These are phyloP conservation scores for Diutina pseudorugosa DNA, from an alignment of 1,139 yeast genomes.

Conservation along the genomic window DNA sequence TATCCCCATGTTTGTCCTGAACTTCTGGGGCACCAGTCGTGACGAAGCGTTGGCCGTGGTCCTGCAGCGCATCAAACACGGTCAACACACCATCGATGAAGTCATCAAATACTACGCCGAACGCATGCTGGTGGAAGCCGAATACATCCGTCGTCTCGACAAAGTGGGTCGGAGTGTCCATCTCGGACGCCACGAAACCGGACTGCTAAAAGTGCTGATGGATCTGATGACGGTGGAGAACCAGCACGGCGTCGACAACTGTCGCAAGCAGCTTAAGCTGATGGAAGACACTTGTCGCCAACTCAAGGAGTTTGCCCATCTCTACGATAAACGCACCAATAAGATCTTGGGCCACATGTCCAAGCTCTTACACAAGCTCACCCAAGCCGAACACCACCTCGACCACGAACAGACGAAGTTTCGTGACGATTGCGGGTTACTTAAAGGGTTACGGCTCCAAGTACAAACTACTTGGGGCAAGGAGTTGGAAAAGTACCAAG, in stretches of 20 bases:
- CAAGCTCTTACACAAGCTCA: constrained; percentile 18
- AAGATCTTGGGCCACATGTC: constrained; percentile 26
- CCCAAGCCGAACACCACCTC: constrained; percentile 20
- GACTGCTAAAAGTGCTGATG: constrained; percentile 44
- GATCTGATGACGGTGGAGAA: constrained; percentile 48
- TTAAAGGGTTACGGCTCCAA: constrained; percentile 49
- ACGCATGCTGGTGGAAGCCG: constrained; percentile 55
- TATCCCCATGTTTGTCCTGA: constrained; percentile 23
- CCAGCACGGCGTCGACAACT: constrained; percentile 20
- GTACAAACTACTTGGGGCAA: constrained; percentile 69
- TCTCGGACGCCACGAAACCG: constrained; percentile 51
- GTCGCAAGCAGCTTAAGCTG: constrained; percentile 21
- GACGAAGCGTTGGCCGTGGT: constrained; percentile 38
- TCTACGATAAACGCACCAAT: constrained; percentile 20
- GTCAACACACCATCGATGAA: constrained; percentile 24
- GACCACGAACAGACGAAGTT: constrained; percentile 40
- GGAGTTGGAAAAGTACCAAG: constrained; percentile 58
- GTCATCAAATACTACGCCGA: constrained; percentile 35
- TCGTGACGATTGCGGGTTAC: constrained; percentile 44
- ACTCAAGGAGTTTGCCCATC: constrained; percentile 17
- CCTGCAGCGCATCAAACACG: constrained; percentile 35
- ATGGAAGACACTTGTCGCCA: constrained; percentile 23
- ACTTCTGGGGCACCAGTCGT: constrained; percentile 36
- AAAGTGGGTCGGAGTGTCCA: constrained; percentile 33
- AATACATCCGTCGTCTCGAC: constrained; percentile 45